A percentile compares a stretch with the other conserved stretches of the same genome.
Evolutionary conservation across 768 basidiomycete genomes (phyloP).

Genomic region (Thelephora ganbajun): DNA sequence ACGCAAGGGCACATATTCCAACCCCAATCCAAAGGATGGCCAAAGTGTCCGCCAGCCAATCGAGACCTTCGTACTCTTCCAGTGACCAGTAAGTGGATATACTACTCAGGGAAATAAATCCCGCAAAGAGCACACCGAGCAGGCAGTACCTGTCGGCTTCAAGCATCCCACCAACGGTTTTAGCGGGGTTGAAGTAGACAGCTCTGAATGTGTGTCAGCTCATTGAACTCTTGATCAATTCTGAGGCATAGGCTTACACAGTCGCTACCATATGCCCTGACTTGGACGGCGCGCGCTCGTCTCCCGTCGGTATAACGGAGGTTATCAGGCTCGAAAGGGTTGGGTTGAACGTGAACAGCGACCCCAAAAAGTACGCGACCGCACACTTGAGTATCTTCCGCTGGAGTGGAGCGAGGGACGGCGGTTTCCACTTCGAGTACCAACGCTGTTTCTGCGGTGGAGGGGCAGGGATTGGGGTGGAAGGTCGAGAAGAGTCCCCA

Average conservation of each 20-base stretch:
- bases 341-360: slow-evolving; percentile 85
- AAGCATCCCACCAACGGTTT: slow-evolving; percentile 85
- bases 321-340: slow-evolving; percentile 56
- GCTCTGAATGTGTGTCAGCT: slow-evolving; percentile 25
- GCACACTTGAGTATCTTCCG: slow-evolving; percentile 83
- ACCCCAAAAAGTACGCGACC: slow-evolving; percentile 79
- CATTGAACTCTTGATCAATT: background rate
- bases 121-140: slow-evolving; percentile 53
- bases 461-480: background rate
- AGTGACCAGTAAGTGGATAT: slow-evolving; percentile 75
- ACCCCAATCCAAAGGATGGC: slow-evolving; percentile 76
- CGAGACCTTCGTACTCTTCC: slow-evolving; percentile 54
- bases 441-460: slow-evolving; percentile 1
- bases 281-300: slow-evolving; percentile 42
- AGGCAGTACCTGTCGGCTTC: slow-evolving; percentile 79
- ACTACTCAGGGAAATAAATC: slow-evolving; percentile 58
- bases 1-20: slow-evolving; percentile 71
- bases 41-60: slow-evolving; percentile 59
- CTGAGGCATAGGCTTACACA: slow-evolving; percentile 39
- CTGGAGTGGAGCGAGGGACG: slow-evolving; percentile 33
- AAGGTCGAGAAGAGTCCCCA: background rate
- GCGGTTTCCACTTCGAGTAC: slow-evolving; percentile 7
- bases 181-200: slow-evolving; percentile 89
- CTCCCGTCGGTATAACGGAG: slow-evolving; percentile 32
- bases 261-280: slow-evolving; percentile 90